phyloP scores from a whole-genome alignment of 2,329 filamentous ascomycete species.

The Metarhizium album region DNA sequence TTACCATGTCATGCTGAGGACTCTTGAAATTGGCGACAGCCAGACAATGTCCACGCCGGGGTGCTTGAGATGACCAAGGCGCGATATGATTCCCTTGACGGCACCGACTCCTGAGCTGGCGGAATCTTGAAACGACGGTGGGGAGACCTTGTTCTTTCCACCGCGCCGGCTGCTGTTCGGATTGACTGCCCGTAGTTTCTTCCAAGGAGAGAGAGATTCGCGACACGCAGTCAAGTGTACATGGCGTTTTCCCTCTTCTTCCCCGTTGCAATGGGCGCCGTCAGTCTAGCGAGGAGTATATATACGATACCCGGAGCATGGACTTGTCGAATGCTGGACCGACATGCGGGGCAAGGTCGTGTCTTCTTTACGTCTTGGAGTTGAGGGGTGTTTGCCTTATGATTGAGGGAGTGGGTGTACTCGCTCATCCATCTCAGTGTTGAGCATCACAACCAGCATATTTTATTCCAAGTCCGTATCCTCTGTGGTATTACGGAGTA shows the following conservation, averaged over 20 bases:
- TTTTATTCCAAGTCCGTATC: too few species aligned
- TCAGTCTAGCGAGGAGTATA: not conserved
- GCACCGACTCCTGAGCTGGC: slow-evolving; percentile 46
- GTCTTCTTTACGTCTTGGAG: too few species aligned
- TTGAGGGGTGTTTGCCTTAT: not conserved
- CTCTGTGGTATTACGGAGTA: too few species aligned
- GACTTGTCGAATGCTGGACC: not conserved
- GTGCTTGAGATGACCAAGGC: slow-evolving; percentile 42
- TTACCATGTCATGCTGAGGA: slow-evolving; percentile 53
- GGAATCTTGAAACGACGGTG: slow-evolving; percentile 49
- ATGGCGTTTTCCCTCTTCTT: not conserved
- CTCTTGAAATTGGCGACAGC: slow-evolving; percentile 36
- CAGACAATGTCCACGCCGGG: slow-evolving; percentile 50
- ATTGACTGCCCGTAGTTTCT: slow-evolving; percentile 13
- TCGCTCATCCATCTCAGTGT: too few species aligned
- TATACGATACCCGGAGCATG: not conserved
- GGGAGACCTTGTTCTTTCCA: slow-evolving; percentile 57
- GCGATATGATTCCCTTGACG: slow-evolving; percentile 45
- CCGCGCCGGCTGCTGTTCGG: slow-evolving; percentile 29
- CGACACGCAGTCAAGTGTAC: not conserved
- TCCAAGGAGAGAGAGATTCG: not conserved
- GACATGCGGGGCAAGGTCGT: not conserved
- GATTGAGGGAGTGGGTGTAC: too few species aligned
- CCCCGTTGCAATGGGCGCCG: not conserved
- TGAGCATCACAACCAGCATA: too few species aligned